Percentiles rank a stretch among this genome's conserved stretches.
Evolutionary conservation across 257 asterid species (phyloP).

Genomic region (Hygrophila difformis): DNA sequence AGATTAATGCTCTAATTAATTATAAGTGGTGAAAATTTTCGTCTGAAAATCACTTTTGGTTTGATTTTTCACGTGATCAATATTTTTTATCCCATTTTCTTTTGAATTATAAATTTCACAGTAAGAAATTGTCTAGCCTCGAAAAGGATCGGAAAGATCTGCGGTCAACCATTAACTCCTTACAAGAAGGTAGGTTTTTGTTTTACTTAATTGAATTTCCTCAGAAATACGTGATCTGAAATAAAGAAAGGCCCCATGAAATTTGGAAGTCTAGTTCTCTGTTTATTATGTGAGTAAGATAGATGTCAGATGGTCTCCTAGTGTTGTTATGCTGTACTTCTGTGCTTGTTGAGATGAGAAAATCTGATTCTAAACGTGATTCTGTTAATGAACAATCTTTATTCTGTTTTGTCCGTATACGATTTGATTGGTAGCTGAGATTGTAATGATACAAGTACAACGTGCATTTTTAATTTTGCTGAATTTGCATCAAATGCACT

Average conservation of each 20-base stretch:
- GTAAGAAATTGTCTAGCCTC: conserved; percentile 74
- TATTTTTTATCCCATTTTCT: too few relatives aligned
- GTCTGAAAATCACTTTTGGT: neutral
- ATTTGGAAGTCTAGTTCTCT: too few relatives aligned
- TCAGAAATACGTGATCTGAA: too few relatives aligned
- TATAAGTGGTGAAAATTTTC: neutral
- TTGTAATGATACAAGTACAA: conserved; percentile 15
- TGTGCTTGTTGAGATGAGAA: too few relatives aligned
- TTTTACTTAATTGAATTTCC: neutral
- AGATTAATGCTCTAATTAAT: neutral
- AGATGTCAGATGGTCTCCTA: too few relatives aligned
- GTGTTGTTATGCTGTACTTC: too few relatives aligned
- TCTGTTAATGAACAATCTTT: too few relatives aligned
- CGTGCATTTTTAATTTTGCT: neutral
- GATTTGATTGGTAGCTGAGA: neutral
- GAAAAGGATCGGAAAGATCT: conserved; percentile 93
- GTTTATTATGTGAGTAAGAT: too few relatives aligned
- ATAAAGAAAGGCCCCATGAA: too few relatives aligned
- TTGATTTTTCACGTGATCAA: neutral
- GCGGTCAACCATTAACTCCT: conserved; percentile 75
- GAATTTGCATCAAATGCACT: conserved; percentile 7
- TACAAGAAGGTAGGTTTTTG: conserved; percentile 66
- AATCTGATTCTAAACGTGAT: too few relatives aligned
- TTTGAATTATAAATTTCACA: conserved; percentile 13
- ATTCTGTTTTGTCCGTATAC: too few relatives aligned